These are phyloP conservation scores for Cytospora schulzeri DNA, from an alignment of 2,329 filamentous ascomycete genomes.

Conservation along the genomic window DNA sequence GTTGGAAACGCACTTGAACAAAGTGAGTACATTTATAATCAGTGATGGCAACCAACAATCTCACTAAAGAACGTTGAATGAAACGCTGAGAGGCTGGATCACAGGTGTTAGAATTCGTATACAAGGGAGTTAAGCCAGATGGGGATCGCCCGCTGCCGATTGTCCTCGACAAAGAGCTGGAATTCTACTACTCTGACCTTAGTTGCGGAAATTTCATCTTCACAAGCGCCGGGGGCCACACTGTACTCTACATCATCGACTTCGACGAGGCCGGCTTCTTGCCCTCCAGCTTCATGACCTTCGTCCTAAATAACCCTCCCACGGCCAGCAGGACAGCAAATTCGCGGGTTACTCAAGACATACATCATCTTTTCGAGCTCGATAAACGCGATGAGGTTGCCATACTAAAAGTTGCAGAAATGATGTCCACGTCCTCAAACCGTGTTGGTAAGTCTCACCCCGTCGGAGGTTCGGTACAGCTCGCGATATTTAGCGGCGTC, in stretches of 20 bases:
- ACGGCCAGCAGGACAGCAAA: too few species aligned
- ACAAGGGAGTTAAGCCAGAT: too few species aligned
- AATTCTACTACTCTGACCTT: constrained; percentile 1
- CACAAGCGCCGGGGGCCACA: not conserved
- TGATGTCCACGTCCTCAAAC: not conserved
- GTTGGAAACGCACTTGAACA: not conserved
- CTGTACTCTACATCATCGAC: not conserved
- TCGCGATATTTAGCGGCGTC: too few species aligned
- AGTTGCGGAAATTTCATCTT: not conserved
- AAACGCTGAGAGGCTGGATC: not conserved
- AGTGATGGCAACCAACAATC: not conserved
- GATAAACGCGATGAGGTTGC: not conserved
- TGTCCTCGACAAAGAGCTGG: not conserved
- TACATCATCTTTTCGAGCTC: not conserved
- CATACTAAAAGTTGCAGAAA: too few species aligned
- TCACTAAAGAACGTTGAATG: not conserved
- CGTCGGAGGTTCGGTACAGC: not conserved
- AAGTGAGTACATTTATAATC: not conserved
- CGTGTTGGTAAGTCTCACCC: not conserved
- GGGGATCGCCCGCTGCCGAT: not conserved
- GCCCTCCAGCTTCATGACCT: not conserved
- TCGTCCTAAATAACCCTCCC: not conserved
- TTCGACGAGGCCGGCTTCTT: constrained; percentile 3
- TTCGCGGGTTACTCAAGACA: not conserved
- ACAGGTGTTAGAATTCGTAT: too few species aligned